Conservation (phyloP, 768 basidiomycete species). For the Grammothele lineata region DNA sequence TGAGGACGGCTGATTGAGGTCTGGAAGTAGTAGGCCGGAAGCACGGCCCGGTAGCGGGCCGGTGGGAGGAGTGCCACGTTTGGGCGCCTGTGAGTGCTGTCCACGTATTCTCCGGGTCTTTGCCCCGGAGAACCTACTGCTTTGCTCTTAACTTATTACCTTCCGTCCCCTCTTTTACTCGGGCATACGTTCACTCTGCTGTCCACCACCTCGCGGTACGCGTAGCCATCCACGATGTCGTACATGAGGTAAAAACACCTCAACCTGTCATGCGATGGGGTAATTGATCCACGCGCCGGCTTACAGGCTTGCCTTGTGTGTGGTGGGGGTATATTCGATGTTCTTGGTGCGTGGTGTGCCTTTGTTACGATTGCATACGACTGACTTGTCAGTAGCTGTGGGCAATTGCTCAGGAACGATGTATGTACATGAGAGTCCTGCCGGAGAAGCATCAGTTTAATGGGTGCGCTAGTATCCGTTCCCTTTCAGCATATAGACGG, state of each 20-base stretch:
- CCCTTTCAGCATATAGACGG: constrained; percentile 74
- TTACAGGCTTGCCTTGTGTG: constrained; percentile 57
- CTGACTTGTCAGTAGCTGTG: constrained; percentile 51
- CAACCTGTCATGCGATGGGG: neutral
- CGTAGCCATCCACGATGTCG: constrained; percentile 1
- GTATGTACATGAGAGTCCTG: constrained; percentile 39
- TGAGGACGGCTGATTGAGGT: too few species aligned
- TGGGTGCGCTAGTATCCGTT: constrained; percentile 58
- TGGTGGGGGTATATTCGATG: constrained; percentile 88
- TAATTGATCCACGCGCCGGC: neutral
- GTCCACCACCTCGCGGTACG: neutral
- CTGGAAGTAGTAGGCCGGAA: too few species aligned
- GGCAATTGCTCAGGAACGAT: constrained; percentile 92
- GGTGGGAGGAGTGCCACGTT: neutral
- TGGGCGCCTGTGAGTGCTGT: neutral
- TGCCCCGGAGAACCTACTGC: neutral
- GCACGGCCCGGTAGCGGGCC: too few species aligned
- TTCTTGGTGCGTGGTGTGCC: constrained; percentile 60
- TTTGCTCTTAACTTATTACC: constrained; percentile 8
- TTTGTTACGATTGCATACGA: constrained; percentile 1
- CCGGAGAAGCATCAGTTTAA: neutral
- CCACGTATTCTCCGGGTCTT: constrained; percentile 11
- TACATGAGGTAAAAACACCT: constrained; percentile 3
- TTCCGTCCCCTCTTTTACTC: neutral
- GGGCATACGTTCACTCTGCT: neutral